Evolutionary conservation across 495 filamentous ascomycete genomes (phyloP).

Genomic region (Bryoglossum gracile): DNA sequence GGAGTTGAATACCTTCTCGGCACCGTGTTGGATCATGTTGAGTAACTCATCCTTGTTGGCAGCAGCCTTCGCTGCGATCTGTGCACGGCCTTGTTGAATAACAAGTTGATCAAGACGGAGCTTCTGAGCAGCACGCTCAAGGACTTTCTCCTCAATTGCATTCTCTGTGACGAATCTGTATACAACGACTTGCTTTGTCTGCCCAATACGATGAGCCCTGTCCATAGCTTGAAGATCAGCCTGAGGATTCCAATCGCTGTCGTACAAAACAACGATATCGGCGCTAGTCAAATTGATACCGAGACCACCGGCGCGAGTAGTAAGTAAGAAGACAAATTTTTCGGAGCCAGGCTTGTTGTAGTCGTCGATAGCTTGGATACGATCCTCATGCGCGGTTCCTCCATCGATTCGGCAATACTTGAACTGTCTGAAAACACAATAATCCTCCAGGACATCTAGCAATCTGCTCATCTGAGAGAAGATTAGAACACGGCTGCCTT

Average conservation of each 20-base stretch:
- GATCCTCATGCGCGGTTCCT: conserved; percentile 93
- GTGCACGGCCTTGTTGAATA: conserved; percentile 96
- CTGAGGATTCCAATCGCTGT: conserved; percentile 99
- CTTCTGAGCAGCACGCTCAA: conserved; percentile 96
- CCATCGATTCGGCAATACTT: conserved; percentile 98
- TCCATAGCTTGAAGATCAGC: conserved; percentile 99
- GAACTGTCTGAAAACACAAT: conserved; percentile 89
- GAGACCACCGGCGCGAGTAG: conserved; percentile 92
- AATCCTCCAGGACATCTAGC: conserved; percentile 95
- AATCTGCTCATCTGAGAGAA: conserved; percentile 99
- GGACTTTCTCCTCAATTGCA: conserved; percentile 96
- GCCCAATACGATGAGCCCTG: conserved; percentile 94
- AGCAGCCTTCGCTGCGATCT: conserved; percentile 76
- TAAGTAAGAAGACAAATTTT: conserved; percentile 97
- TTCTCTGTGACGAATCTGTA: conserved; percentile 97
- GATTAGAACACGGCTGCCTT: conserved; percentile 90
- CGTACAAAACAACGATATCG: conserved; percentile 96
- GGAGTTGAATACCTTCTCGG: conserved; percentile 80
- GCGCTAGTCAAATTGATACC: conserved; percentile 96
- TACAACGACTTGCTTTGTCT: conserved; percentile 95
- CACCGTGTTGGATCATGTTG: conserved; percentile 97
- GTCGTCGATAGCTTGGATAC: conserved; percentile 94
- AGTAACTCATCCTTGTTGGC: conserved; percentile 94
- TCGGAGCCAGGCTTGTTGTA: conserved; percentile 95
- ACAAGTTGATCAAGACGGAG: conserved; percentile 96